Evolutionary conservation across 1,284 basidiomycete species (phyloP).

Genomic region (Xerocomus minutiporus): DNA sequence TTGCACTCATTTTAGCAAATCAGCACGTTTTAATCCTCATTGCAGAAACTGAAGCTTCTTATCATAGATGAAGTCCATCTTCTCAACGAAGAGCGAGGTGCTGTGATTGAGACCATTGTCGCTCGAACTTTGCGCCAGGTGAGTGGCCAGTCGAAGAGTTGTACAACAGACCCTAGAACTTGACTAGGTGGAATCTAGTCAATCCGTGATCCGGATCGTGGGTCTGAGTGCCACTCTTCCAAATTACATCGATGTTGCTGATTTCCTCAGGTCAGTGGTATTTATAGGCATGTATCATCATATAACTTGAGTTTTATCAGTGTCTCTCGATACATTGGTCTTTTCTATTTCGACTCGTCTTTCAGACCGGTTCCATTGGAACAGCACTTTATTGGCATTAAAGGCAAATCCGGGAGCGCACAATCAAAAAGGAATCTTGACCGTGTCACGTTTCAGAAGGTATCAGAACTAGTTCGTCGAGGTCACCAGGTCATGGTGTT

Average conservation of each 20-base stretch:
- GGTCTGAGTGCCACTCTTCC: conserved; percentile 97
- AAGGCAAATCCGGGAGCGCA: conserved; percentile 81
- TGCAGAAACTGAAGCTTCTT: conserved; percentile 84
- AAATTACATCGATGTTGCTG: conserved; percentile 96
- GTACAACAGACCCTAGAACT: background rate
- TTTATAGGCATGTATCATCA: background rate
- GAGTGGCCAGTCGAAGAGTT: conserved; percentile 5
- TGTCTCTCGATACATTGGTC: conserved; percentile 84
- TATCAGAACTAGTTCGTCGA: conserved; percentile 74
- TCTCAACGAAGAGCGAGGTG: conserved; percentile 95
- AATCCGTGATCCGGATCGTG: conserved; percentile 97
- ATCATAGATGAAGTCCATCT: conserved; percentile 99
- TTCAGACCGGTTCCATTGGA: conserved; percentile 97
- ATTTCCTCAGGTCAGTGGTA: conserved; percentile 74
- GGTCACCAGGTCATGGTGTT: conserved; percentile 99
- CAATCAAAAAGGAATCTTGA: conserved; percentile 87
- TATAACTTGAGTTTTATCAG: conserved; percentile 37
- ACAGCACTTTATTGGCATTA: conserved; percentile 95
- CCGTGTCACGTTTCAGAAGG: conserved; percentile 87
- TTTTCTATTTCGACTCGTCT: conserved; percentile 98
- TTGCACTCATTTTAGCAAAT: background rate
- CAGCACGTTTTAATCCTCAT: conserved; percentile 7
- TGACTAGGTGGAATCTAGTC: conserved; percentile 86
- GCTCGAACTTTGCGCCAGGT: conserved; percentile 92
- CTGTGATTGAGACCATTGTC: conserved; percentile 98